Evolutionary conservation across 805 yeast genomes (phyloP), one percentile per base, ranked within the genome.

Genomic region (Helenozyma rhizophorensis): DNA sequence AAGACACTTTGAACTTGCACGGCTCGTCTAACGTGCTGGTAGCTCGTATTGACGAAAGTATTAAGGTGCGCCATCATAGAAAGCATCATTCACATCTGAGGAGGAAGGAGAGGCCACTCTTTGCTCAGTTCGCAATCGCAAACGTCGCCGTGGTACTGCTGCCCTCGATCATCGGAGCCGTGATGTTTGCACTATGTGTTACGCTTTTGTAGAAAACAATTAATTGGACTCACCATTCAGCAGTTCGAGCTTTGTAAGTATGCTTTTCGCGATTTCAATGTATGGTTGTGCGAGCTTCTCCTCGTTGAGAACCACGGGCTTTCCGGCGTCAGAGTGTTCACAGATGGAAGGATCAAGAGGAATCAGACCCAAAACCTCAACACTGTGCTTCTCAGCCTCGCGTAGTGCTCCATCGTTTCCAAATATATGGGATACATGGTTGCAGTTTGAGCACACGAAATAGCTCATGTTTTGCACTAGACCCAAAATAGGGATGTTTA

Each of bases 401-500:
- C 70, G 72, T 16, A 52, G 44, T 1, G 73, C 68, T 2, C 84
- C 86, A 17, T 75, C 80, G 6, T 65, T 51, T 0, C 94, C 95
- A 60, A 86, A 86, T 1, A 86, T 68, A 47, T 82, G 90, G 9
- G 82, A 68, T 42, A 78, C 80, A 44, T 82, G 88, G 30, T 65
- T 53, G 50, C 95, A 86, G 39, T 82, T 77, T 3, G 94, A 86
- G 49, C 95, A 86, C 6, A 74, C 51, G 50, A 68, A 84, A 42
- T 72, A 72, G 43, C 90, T 80, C 95, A 86, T 86, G 51, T 86
- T 86, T 48, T 85, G 85, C 0, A 86, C 86, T 40, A 85, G 51
- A 0, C 95, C 95, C 18, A 82, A 45, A 0, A 86, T 70, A 0
- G 93, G 94, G 9, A 83, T 75, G 13, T 73, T 58, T 25, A 84